Percentiles rank a stretch among this genome's conserved stretches.
These are phyloP conservation scores for Lactarius sanguifluus DNA, from an alignment of 768 basidiomycete genomes.

Conservation along the genomic window DNA sequence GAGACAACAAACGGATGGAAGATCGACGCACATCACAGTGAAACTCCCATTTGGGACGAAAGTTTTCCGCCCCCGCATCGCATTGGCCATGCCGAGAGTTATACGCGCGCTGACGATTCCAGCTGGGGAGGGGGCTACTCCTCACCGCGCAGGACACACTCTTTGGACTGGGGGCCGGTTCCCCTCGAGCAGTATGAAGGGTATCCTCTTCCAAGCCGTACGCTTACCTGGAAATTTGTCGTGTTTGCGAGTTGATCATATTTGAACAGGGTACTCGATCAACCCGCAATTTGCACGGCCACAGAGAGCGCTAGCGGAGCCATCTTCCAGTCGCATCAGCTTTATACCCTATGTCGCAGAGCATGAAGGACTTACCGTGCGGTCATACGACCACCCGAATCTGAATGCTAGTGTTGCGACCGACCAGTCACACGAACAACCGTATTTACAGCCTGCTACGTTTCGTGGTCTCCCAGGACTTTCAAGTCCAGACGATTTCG, in stretches of 20 bases:
- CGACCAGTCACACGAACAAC: slow-evolving; percentile 8
- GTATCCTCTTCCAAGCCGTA: slow-evolving; percentile 14
- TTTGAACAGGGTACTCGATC: slow-evolving; percentile 10
- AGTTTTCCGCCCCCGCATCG: slow-evolving; percentile 18
- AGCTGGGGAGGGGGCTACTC: slow-evolving; percentile 9
- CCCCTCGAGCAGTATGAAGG: slow-evolving; percentile 9
- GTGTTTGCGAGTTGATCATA: background rate
- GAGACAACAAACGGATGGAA: slow-evolving; percentile 17
- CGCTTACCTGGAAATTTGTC: background rate
- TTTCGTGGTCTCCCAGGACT: slow-evolving; percentile 5
- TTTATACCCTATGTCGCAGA: slow-evolving; percentile 20
- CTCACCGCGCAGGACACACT: slow-evolving; percentile 6
- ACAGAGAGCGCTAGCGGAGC: slow-evolving; percentile 20
- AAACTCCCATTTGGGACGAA: slow-evolving; percentile 20
- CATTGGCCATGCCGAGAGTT: slow-evolving; percentile 29
- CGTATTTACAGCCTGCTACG: slow-evolving; percentile 15
- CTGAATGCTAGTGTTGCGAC: slow-evolving; percentile 1
- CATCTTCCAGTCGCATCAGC: slow-evolving; percentile 23
- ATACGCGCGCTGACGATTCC: slow-evolving; percentile 27
- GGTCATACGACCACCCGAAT: slow-evolving; percentile 11
- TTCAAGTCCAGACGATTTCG: slow-evolving; percentile 14
- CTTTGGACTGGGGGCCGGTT: slow-evolving; percentile 19
- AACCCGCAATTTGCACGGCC: slow-evolving; percentile 11
- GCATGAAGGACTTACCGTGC: slow-evolving; percentile 14
- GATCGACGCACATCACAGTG: slow-evolving; percentile 8